These are phyloP conservation scores for Mortierella sp. DNA, from an alignment of 371 early-diverging fungal genomes.

Conservation along the genomic window DNA sequence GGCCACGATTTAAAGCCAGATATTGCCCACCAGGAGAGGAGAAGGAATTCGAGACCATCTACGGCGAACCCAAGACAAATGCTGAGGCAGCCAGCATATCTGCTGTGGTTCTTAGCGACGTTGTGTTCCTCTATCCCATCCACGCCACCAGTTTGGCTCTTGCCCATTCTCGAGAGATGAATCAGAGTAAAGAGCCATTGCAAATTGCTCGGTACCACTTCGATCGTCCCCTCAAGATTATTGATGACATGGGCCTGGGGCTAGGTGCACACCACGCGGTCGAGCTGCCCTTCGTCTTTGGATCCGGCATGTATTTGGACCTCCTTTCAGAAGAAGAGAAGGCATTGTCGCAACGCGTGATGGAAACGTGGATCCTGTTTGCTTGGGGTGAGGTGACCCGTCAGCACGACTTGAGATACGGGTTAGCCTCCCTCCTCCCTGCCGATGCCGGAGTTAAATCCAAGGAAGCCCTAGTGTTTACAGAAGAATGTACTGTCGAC, in stretches of 20 bases:
- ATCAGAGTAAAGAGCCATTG: conserved; percentile 1
- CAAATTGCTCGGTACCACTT: conserved; percentile 51
- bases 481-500: conserved; percentile 48
- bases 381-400: conserved; percentile 50
- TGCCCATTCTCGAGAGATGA: not conserved
- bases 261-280: conserved; percentile 52
- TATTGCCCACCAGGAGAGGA: conserved; percentile 49
- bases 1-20: conserved; percentile 45
- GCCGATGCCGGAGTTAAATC: conserved; percentile 38
- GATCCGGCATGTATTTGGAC: conserved; percentile 19
- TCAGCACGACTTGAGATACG: conserved; percentile 28
- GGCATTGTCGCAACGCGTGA: conserved; percentile 23
- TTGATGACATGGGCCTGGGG: conserved; percentile 42
- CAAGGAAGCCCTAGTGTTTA: conserved; percentile 51
- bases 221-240: conserved; percentile 40
- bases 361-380: conserved; percentile 49
- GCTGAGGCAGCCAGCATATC: conserved; percentile 44
- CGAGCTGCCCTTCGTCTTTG: conserved; percentile 52
- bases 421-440: conserved; percentile 36
- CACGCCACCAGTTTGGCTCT: conserved; percentile 38
- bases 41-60: conserved; percentile 48
- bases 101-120: conserved; percentile 42
- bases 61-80: conserved; percentile 44
- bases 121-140: conserved; percentile 47
- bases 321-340: conserved; percentile 42